phyloP scores from a whole-genome alignment of 2,329 filamentous ascomycete genomes.

The Trichoderma brevicompactum region DNA sequence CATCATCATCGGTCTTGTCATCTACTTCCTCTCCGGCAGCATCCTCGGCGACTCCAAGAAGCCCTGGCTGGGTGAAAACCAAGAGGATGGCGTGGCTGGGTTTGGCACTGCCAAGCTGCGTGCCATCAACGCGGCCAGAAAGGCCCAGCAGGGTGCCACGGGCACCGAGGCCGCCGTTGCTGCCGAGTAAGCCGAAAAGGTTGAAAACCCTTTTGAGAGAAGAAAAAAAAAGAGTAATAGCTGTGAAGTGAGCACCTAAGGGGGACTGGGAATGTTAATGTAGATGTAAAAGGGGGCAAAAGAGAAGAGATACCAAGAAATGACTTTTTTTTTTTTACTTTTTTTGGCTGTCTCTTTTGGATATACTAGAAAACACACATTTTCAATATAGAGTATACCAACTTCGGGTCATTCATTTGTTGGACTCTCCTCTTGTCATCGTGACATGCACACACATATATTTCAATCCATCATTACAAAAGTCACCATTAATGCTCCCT shows the following conservation, averaged over 20 bases:
- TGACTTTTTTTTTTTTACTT: neutral
- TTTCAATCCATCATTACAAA: too few relatives aligned
- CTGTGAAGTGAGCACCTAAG: neutral
- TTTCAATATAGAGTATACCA: neutral
- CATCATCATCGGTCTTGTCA: conserved; percentile 82
- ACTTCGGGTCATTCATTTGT: neutral
- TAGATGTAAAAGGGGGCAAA: neutral
- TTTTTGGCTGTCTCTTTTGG: conserved; percentile 6
- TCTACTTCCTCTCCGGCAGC: conserved; percentile 86
- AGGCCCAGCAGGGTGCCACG: conserved; percentile 37
- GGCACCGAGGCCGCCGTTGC: conserved; percentile 11
- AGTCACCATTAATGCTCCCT: too few relatives aligned
- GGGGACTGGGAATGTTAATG: neutral
- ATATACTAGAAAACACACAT: neutral
- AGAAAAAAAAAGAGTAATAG: neutral
- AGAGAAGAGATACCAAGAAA: conserved; percentile 9
- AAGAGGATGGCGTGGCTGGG: conserved; percentile 79
- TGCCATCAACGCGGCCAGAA: conserved; percentile 63
- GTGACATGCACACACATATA: neutral
- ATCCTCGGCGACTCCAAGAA: conserved; percentile 87
- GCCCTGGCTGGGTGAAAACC: conserved; percentile 89
- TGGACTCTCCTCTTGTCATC: neutral
- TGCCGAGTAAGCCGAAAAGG: neutral
- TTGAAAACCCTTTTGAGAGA: neutral
- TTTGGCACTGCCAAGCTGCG: conserved; percentile 84